Evolutionary conservation across 768 basidiomycete genomes (phyloP), one percentile per base, ranked within the genome.

Genomic region (Pulveroboletus frians): DNA sequence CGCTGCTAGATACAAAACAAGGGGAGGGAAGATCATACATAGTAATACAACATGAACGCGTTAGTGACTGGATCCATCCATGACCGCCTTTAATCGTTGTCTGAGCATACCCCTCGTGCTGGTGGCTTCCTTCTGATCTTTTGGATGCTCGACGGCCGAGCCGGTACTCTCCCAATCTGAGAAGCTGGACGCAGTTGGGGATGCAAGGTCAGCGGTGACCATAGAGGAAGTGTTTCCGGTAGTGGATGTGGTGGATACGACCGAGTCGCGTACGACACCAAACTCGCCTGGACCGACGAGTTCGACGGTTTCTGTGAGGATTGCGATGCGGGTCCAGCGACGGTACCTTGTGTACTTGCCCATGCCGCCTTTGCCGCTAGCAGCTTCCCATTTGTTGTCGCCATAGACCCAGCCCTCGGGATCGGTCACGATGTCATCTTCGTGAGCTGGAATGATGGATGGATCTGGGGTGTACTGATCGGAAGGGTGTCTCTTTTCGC

Each of bases 311-410:
- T 94, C 92, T 4, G 72, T 78, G 38, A 92, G 80, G 17, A 85
- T 67, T 3, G 92, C 92, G 30, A 92, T 74, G 42, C 92, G 83
- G 0, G 87, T 86, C 92, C 92, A 95, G 42, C 90, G 75, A 46
- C 92, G 71, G 60, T 83, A 84, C 13, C 92, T 80, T 1, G 92
- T 95, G 65, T 88, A 94, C 84, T 93, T 93, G 65, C 92, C 88
- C 71, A 94, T 79, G 6, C 91, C 90, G 41, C 90, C 89, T 56
- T 84, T 86, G 47, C 73, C 72, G 46, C 81, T 83, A 39, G 78
- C 73, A 17, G 72, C 76, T 62, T 96, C 92, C 93, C 93, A 97
- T 65, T 96, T 95, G 66, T 97, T 97, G 57, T 94, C 93, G 2
- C 84, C 86, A 60, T 92, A 96, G 6, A 92, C 78, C 93, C 93